Percentiles rank a stretch among this genome's conserved stretches.
Conservation (phyloP, 2,329 filamentous ascomycete species). For the Neobulgaria alba region DNA sequence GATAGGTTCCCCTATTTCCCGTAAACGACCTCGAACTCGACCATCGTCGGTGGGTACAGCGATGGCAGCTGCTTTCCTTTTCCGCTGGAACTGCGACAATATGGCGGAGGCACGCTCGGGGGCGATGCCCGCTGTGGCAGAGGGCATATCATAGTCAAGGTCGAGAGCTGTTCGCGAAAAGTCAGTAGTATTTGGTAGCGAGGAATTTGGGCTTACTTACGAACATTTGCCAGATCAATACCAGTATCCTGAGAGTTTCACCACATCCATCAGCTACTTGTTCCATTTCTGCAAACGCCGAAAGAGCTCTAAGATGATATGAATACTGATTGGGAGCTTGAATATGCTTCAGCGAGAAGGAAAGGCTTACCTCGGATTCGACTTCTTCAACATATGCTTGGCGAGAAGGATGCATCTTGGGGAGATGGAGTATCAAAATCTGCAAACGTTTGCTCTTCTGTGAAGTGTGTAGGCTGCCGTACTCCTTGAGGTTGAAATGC, state of each 20-base stretch:
- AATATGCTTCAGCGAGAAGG: slow-evolving; percentile 9
- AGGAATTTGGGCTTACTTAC: slow-evolving; percentile 36
- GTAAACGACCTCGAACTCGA: slow-evolving; percentile 69
- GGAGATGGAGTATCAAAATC: too few relatives aligned
- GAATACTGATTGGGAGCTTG: slow-evolving; percentile 26
- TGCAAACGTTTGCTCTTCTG: too few relatives aligned
- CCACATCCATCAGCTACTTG: slow-evolving; percentile 21
- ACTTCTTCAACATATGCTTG: slow-evolving; percentile 91
- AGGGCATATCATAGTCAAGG: slow-evolving; percentile 58
- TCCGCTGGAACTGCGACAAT: slow-evolving; percentile 71
- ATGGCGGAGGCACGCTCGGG: slow-evolving; percentile 29
- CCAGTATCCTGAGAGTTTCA: slow-evolving; percentile 31
- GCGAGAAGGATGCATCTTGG: slow-evolving; percentile 68
- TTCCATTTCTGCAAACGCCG: slow-evolving; percentile 8
- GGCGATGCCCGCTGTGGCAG: slow-evolving; percentile 24
- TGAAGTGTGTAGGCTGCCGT: too few relatives aligned
- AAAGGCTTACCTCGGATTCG: slow-evolving; percentile 50
- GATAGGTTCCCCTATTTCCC: slow-evolving; percentile 85
- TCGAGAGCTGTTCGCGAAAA: slow-evolving; percentile 47
- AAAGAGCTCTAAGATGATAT: slow-evolving; percentile 23
- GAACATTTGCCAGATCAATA: slow-evolving; percentile 54
- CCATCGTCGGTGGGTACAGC: slow-evolving; percentile 91
- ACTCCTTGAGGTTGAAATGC: too few relatives aligned
- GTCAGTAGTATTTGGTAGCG: slow-evolving; percentile 1
- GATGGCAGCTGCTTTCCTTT: slow-evolving; percentile 78